Evolutionary conservation across 2,329 filamentous ascomycete genomes (phyloP).

Genomic region (Monilinia fructigena): DNA sequence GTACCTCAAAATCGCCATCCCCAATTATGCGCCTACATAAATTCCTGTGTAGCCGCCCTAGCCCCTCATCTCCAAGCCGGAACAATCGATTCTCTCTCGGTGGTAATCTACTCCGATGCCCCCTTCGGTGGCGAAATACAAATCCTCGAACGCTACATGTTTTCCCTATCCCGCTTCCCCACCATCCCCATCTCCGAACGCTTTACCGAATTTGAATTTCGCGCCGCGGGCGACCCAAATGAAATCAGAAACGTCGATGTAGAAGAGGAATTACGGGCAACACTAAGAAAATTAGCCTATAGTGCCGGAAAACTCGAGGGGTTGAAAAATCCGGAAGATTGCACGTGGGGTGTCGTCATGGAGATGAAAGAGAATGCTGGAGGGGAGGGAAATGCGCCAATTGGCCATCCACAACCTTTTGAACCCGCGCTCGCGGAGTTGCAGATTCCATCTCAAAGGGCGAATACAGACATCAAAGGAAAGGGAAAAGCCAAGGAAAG

Average conservation of each 20-base stretch:
- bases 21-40: constrained; percentile 53
- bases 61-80: constrained; percentile 13
- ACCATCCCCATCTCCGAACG: constrained; percentile 40
- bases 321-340: constrained; percentile 55
- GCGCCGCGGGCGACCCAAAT: constrained; percentile 15
- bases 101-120: constrained; percentile 39
- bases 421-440: constrained; percentile 52
- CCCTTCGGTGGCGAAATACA: constrained; percentile 26
- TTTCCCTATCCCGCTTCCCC: constrained; percentile 45
- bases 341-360: constrained; percentile 74
- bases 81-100: constrained; percentile 30
- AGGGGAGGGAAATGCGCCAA: constrained; percentile 46
- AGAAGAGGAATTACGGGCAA: constrained; percentile 70
- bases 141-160: constrained; percentile 46
- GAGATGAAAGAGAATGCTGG: constrained; percentile 62
- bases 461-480: neutral
- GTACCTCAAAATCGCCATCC: constrained; percentile 69
- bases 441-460: constrained; percentile 29
- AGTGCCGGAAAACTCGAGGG: constrained; percentile 55
- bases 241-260: constrained; percentile 58
- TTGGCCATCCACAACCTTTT: constrained; percentile 62
- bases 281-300: constrained; percentile 61
- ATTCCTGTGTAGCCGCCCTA: constrained; percentile 7
- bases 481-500: neutral
- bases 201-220: constrained; percentile 41